phyloP scores from a whole-genome alignment of 1,284 basidiomycete genomes.

The Phlebopus sp. region DNA sequence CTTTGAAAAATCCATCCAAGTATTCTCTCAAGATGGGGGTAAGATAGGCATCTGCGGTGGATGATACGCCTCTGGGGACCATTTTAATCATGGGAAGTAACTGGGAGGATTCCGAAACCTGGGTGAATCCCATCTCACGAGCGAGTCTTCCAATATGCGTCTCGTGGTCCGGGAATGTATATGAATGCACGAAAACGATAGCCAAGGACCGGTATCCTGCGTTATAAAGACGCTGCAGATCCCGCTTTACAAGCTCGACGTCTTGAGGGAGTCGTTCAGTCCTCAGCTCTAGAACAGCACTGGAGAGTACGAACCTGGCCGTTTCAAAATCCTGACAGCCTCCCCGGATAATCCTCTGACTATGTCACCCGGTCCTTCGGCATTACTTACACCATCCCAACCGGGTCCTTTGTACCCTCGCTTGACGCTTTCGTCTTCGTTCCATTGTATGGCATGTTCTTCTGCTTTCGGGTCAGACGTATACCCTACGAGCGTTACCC shows the following conservation, averaged over 20 bases:
- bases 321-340: conserved; percentile 82
- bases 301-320: conserved; percentile 54
- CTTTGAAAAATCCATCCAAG: conserved; percentile 89
- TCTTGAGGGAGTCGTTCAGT: conserved; percentile 37
- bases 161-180: conserved; percentile 87
- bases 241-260: conserved; percentile 44
- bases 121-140: conserved; percentile 76
- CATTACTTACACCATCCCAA: conserved; percentile 62
- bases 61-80: conserved; percentile 88
- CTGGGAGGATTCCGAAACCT: conserved; percentile 86
- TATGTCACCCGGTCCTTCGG: conserved; percentile 76
- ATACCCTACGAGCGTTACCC: conserved; percentile 92
- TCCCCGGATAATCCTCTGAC: conserved; percentile 88
- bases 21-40: conserved; percentile 87
- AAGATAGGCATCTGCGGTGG: conserved; percentile 95
- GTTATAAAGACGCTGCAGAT: conserved; percentile 69
- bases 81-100: conserved; percentile 95
- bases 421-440: conserved; percentile 62
- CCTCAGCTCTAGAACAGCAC: background rate
- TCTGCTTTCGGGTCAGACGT: conserved; percentile 84
- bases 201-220: conserved; percentile 83
- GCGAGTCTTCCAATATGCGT: conserved; percentile 71
- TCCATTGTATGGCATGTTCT: conserved; percentile 73
- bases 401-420: conserved; percentile 74
- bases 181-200: conserved; percentile 88